Base-by-base conservation (phyloP, 129 eudicot species). In the Tanacetum coccineum region DNA sequence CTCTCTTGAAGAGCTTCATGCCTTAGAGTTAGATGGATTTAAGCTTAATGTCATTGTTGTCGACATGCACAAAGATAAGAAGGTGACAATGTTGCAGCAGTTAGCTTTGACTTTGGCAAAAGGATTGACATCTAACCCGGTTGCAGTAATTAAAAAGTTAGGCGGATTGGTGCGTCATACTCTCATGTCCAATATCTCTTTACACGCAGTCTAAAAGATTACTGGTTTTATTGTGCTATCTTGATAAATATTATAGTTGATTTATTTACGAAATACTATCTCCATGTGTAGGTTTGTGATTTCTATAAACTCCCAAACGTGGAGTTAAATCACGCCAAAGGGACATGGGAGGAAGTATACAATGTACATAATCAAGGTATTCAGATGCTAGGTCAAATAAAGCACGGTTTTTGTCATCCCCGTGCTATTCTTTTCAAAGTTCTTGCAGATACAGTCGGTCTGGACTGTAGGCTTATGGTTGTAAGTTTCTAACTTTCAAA, bases 71-170 rank as follows among this genome's bases (percentile, higher is more conserved):
- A 88, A 85, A 78, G 96, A 88, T 80, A 88, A 88, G 81, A 88
- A 88, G 76, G 85, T 85, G 73, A 76, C 84, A 13, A 85, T 88
- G 96, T 70, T 88, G 59, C 88, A 85, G 85, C 92, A 88, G 83
- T 79, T 88, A 67, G 84, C 92, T 70, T 40, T 74, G 72, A 85
- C 88, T 77, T 79, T 87, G 78, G 84, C 81, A 32, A 88, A 74
- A 78, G 91, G 96, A 62, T 52, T 78, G 72, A 69, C 67, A 76
- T 79, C 87, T 51, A 87, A 76, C 39, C 91, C 91, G 53, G 84
- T 71, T 30, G 81, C 83, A 59, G 75, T 78, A 55, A 76, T 88
- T 30, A 85, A 82, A 79, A 88, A 85, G 78, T 70, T 88, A 62
- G 91, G 88, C n/a, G 89, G 88, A 70, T 71, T 88, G 91, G 96